Evolutionary conservation across 2,329 filamentous ascomycete species (phyloP), one percentile per base, ranked within the genome.

Genomic region (Penicillium sp.): DNA sequence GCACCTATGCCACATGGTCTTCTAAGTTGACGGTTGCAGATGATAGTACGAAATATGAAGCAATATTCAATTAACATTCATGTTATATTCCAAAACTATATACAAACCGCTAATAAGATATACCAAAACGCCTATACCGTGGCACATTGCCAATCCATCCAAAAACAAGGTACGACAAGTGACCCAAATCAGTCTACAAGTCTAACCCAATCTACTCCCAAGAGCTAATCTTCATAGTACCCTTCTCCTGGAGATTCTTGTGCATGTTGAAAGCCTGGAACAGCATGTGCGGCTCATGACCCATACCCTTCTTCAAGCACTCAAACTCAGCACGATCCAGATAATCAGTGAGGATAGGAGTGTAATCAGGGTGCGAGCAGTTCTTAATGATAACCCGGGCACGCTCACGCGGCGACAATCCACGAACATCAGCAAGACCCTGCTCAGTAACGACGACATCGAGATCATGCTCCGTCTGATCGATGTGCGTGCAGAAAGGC

Each of bases 211-310:
- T 50, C 48, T 66, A 72, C 45, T 73, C 69, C 84, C 86, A 89
- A 56, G 75, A 80, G 62, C 80, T 78, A 57, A 91, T 79, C 83
- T 91, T 91, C 89, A 95, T 95, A 60, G 88, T 93, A 19, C 89
- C 89, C 69, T 92, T 81, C 75, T 91, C 85, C 50, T 82, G 75
- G 52, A 95, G 72, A 56, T 89, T 87, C 78, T 85, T 85, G 74
- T 95, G 90, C 84, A 95, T 88, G 71, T 95, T 88, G 69, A 95
- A 95, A 39, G 80, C 78, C 72, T 95, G 87, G 79, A 84, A 95
- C 55, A 95, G 76, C 66, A 95, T 73, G 70, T 95, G 89, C 22
- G 90, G 90, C 78, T 95, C 87, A 71, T 95, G 89, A 16, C 88
- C 89, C 88, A 86, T 88, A 16, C 89, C 90, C 79, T 89, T 92